Evolutionary conservation across 2,329 filamentous ascomycete species (phyloP), one percentile per base, ranked within the genome.

Genomic region (Balansia obtecta): DNA sequence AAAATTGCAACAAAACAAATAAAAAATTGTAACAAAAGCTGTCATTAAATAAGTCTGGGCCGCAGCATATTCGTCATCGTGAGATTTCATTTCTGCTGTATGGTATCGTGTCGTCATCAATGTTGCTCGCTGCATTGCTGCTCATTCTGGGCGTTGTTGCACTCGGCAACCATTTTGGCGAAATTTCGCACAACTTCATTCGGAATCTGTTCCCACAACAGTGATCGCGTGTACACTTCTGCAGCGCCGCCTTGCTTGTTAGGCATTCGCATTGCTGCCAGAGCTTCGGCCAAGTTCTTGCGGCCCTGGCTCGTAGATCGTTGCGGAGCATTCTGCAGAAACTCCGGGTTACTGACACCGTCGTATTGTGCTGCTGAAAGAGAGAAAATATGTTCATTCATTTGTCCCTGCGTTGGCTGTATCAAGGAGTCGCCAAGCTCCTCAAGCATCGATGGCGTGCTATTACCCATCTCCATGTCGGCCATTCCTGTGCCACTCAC

Each of bases 191-290:
- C 88, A 46, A 97, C 89, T 56, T 97, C 89, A 59, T 82, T 79
- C 13, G 93, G 90, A 59, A 97, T 90, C 68, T 90, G 87, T 62
- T 96, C 89, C 88, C 88, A 95, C 52, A 97, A 81, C 54, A 97
- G 76, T 55, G 88, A 95, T 52, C 91, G 80, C 34, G 90, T 94
- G 71, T 95, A 95, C 41, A 96, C 87, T 61, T 96, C 89, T 51
- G 90, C 86, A 45, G 84, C 85, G 47, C 64, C 64, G 48, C 79
- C 79, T 58, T 85, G 79, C 68, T 88, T 88, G 60, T 75, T 74
- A 59, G 76, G 79, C 58, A 73, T 73, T 56, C 88, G 83, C 81
- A 95, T 88, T 44, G 80, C 82, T 47, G 85, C 82, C 45, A 96
- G 77, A 8, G 88, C 84, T 58, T 95, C 85, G 43, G 85, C 86